Conservation (phyloP, 1,284 basidiomycete genomes). For the Cryptococcus amylolentus region DNA sequence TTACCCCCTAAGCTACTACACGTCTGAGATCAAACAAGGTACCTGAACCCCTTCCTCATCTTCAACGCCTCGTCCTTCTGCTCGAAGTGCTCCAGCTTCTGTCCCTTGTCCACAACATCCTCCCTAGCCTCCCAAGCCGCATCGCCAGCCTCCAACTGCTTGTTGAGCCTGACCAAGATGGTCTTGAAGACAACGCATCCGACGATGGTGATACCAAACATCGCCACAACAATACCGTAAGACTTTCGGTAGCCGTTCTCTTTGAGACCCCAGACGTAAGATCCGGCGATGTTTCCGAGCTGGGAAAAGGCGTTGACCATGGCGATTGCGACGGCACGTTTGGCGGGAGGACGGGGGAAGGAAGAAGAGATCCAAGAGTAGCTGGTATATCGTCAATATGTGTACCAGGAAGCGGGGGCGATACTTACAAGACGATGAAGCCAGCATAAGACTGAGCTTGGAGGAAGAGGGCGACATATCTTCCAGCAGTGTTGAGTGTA, state of each 20-base stretch:
- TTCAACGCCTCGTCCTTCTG: conserved; percentile 47
- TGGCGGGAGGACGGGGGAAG: conserved; percentile 46
- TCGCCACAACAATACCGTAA: conserved; percentile 40
- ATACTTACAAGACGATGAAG: conserved; percentile 33
- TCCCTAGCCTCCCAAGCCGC: conserved; percentile 23
- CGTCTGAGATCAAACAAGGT: conserved; percentile 37
- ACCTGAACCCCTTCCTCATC: conserved; percentile 52
- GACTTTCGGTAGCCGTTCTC: conserved; percentile 36
- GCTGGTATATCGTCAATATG: conserved; percentile 1
- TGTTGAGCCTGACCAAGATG: conserved; percentile 37
- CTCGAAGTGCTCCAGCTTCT: conserved; percentile 47
- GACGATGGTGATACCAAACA: conserved; percentile 34
- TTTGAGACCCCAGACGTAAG: conserved; percentile 55
- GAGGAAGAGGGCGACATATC: conserved; percentile 48
- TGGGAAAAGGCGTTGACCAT: conserved; percentile 50
- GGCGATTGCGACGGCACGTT: conserved; percentile 37
- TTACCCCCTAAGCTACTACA: background rate
- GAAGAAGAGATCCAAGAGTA: conserved; percentile 42
- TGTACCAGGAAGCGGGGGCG: background rate
- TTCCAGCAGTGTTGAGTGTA: conserved; percentile 37
- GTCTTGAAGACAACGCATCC: conserved; percentile 30
- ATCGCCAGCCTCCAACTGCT: conserved; percentile 37
- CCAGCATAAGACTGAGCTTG: conserved; percentile 43
- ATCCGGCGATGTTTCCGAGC: conserved; percentile 55
- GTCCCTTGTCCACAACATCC: conserved; percentile 44